Percentiles rank a stretch among this genome's conserved stretches.
Evolutionary conservation across 2,329 filamentous ascomycete genomes (phyloP).

Genomic region (Emydomyces testavorans): DNA sequence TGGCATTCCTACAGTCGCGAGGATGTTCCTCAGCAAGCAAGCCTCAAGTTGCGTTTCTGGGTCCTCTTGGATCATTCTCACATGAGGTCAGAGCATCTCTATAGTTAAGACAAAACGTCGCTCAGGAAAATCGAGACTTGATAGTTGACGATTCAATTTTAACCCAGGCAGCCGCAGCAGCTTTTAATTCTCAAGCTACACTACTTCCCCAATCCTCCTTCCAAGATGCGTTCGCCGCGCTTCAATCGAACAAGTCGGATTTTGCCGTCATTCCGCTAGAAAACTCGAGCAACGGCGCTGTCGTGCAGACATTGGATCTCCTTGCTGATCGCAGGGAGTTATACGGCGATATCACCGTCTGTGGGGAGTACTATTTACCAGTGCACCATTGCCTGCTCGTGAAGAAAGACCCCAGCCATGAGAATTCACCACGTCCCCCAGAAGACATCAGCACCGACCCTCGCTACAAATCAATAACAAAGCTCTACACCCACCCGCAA

Average conservation of each 20-base stretch:
- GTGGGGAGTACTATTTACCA: constrained; percentile 71
- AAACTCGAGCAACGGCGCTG: constrained; percentile 88
- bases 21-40: constrained; percentile 12
- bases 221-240: constrained; percentile 62
- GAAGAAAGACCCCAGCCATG: constrained; percentile 17
- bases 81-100: constrained; percentile 46
- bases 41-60: constrained; percentile 45
- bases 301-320: constrained; percentile 79
- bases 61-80: constrained; percentile 55
- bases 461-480: constrained; percentile 51
- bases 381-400: constrained; percentile 80
- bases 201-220: constrained; percentile 30
- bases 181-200: constrained; percentile 33
- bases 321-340: constrained; percentile 59
- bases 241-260: constrained; percentile 53
- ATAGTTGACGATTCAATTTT: constrained; percentile 15
- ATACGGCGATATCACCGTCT: constrained; percentile 61
- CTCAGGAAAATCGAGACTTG: background rate
- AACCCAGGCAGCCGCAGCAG: constrained; percentile 44
- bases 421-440: background rate
- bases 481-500: constrained; percentile 87
- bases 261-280: constrained; percentile 88
- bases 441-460: constrained; percentile 13
- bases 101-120: constrained; percentile 3
- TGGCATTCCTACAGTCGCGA: constrained; percentile 9